phyloP scores from a whole-genome alignment of 2,329 filamentous ascomycete species.

The Trichoderma aggressivum region DNA sequence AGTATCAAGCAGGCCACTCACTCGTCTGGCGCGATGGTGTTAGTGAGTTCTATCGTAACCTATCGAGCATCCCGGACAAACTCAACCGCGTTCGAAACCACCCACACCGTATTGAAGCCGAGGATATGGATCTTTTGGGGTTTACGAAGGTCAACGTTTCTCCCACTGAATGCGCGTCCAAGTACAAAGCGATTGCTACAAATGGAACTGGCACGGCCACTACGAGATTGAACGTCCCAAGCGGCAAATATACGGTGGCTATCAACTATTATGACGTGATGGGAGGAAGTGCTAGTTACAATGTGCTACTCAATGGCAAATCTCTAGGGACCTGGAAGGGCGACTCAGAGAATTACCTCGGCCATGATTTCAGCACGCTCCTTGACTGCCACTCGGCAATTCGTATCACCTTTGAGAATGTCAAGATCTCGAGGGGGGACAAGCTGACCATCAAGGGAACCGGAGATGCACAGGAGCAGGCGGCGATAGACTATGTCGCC shows the following conservation, averaged over 20 bases:
- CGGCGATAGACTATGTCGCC: conserved; percentile 64
- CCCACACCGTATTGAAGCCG: conserved; percentile 65
- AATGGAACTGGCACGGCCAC: conserved; percentile 18
- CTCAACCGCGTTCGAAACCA: conserved; percentile 56
- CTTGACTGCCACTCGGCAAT: conserved; percentile 11
- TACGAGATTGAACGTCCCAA: conserved; percentile 25
- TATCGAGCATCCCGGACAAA: conserved; percentile 58
- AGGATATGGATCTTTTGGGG: conserved; percentile 58
- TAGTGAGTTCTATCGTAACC: conserved; percentile 59
- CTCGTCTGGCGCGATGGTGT: conserved; percentile 69
- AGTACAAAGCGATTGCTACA: conserved; percentile 54
- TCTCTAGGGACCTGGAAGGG: conserved; percentile 4
- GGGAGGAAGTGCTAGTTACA: conserved; percentile 49
- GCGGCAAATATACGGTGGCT: conserved; percentile 59
- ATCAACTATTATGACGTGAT: conserved; percentile 65
- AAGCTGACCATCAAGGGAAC: conserved; percentile 2
- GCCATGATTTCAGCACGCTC: conserved; percentile 6
- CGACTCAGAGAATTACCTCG: conserved; percentile 4
- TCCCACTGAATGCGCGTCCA: conserved; percentile 60
- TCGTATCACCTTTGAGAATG: background rate
- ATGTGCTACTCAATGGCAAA: conserved; percentile 2
- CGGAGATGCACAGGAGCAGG: conserved; percentile 55
- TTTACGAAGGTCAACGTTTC: conserved; percentile 53
- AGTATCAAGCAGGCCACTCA: conserved; percentile 66
- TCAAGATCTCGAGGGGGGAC: background rate